Evolutionary conservation across 1,139 yeast species (phyloP).

Genomic region (Suhomyces bokatorum): DNA sequence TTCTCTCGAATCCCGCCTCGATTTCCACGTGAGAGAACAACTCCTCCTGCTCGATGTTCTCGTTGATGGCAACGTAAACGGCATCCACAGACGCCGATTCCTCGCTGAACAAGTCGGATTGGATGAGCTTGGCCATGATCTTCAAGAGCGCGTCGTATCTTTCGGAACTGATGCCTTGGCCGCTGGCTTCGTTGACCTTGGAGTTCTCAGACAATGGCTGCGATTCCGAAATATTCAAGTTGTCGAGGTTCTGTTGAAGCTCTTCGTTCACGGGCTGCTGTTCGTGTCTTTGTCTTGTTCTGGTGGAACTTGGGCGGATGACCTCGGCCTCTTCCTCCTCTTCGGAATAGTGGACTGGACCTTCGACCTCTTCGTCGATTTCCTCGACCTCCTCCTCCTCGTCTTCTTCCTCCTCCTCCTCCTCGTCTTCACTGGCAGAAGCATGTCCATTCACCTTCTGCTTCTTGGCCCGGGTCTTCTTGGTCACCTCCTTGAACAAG

Average conservation of each 20-base stretch:
- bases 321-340: slow-evolving; percentile 16
- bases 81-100: slow-evolving; percentile 49
- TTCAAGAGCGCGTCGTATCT: slow-evolving; percentile 48
- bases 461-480: slow-evolving; percentile 35
- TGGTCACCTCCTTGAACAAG: slow-evolving; percentile 71
- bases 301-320: slow-evolving; percentile 12
- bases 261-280: slow-evolving; percentile 15
- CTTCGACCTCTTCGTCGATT: slow-evolving; percentile 6
- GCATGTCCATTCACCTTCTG: slow-evolving; percentile 28
- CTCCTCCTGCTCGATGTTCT: slow-evolving; percentile 61
- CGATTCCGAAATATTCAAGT: slow-evolving; percentile 24
- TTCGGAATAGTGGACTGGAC: slow-evolving; percentile 2
- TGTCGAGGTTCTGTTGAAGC: slow-evolving; percentile 28
- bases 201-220: slow-evolving; percentile 31
- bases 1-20: slow-evolving; percentile 49
- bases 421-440: slow-evolving; percentile 28
- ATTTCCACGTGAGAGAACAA: slow-evolving; percentile 54
- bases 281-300: slow-evolving; percentile 8
- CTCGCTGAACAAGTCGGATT: slow-evolving; percentile 33
- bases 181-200: slow-evolving; percentile 20
- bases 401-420: slow-evolving; percentile 13
- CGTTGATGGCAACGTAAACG: slow-evolving; percentile 49
- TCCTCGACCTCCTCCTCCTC: slow-evolving; percentile 22
- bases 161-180: slow-evolving; percentile 43
- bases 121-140: slow-evolving; percentile 47